A percentile compares a stretch with the other conserved stretches of the same genome.
These are phyloP conservation scores for Colletotrichum destructivum DNA, from an alignment of 2,329 filamentous ascomycete genomes.

Conservation along the genomic window DNA sequence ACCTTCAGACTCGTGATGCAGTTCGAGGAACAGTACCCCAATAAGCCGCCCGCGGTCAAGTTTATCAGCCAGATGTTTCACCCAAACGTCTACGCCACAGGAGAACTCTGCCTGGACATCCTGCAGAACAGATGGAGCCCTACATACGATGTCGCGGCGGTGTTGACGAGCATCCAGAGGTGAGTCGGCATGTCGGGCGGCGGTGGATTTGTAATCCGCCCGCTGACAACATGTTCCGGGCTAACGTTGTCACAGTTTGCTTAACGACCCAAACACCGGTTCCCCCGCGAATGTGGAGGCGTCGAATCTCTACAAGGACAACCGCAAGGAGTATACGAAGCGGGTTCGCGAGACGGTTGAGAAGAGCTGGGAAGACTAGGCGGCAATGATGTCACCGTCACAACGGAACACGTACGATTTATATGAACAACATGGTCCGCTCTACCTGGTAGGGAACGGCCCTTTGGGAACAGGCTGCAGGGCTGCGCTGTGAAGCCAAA, in stretches of 20 bases:
- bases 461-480: background rate
- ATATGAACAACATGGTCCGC: conserved; percentile 32
- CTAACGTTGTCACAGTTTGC: conserved; percentile 71
- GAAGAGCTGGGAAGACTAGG: conserved; percentile 97
- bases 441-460: conserved; percentile 18
- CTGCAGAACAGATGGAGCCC: conserved; percentile 98
- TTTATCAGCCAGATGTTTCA: conserved; percentile 99
- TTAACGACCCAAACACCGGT: conserved; percentile 99
- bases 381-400: conserved; percentile 27
- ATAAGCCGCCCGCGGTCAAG: conserved; percentile 97
- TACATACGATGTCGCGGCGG: conserved; percentile 97
- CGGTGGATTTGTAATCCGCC: background rate
- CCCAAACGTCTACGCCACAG: conserved; percentile 97
- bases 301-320: conserved; percentile 98
- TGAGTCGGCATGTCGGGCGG: conserved; percentile 53
- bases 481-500: conserved; percentile 23
- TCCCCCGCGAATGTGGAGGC: conserved; percentile 98
- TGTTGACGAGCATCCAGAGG: conserved; percentile 98
- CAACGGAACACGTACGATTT: conserved; percentile 31
- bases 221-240: background rate
- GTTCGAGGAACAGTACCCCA: conserved; percentile 98
- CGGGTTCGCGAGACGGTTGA: conserved; percentile 96
- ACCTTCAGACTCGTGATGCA: conserved; percentile 99
- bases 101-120: conserved; percentile 96
- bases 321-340: conserved; percentile 96